Conservation (phyloP, 2,329 filamentous ascomycete genomes). For the Emergomyces orientalis region DNA sequence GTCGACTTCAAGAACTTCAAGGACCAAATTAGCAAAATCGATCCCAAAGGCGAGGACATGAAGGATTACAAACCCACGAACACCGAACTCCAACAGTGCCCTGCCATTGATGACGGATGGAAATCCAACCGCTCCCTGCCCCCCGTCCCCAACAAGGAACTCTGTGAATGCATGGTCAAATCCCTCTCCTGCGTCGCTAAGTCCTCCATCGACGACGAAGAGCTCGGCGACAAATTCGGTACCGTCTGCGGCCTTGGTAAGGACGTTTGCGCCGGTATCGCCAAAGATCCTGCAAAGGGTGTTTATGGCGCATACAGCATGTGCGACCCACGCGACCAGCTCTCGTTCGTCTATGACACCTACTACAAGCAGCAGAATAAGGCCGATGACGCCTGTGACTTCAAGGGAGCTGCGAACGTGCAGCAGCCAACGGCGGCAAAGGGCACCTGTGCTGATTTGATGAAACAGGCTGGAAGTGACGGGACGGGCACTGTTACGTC, state of each 20-base stretch:
- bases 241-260: conserved; percentile 32
- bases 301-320: conserved; percentile 40
- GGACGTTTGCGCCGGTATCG: conserved; percentile 33
- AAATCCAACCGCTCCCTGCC: conserved; percentile 60
- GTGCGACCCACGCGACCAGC: conserved; percentile 35
- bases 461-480: conserved; percentile 33
- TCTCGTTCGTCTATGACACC: conserved; percentile 37
- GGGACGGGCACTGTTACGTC: conserved; percentile 34
- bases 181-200: conserved; percentile 62
- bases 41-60: conserved; percentile 56
- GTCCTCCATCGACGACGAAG: conserved; percentile 46
- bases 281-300: conserved; percentile 32
- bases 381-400: conserved; percentile 34
- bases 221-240: conserved; percentile 59
- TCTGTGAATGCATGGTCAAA: conserved; percentile 80
- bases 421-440: conserved; percentile 27
- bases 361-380: conserved; percentile 35
- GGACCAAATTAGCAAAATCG: conserved; percentile 58
- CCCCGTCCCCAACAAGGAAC: conserved; percentile 64
- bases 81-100: conserved; percentile 60
- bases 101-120: conserved; percentile 57
- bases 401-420: conserved; percentile 33
- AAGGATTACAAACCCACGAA: conserved; percentile 65
- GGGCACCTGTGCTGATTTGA: conserved; percentile 30
- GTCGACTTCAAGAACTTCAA: conserved; percentile 67